Evolutionary conservation across 192 early-diverging fungal species (phyloP).

Genomic region (Chytriomyces sp.): DNA sequence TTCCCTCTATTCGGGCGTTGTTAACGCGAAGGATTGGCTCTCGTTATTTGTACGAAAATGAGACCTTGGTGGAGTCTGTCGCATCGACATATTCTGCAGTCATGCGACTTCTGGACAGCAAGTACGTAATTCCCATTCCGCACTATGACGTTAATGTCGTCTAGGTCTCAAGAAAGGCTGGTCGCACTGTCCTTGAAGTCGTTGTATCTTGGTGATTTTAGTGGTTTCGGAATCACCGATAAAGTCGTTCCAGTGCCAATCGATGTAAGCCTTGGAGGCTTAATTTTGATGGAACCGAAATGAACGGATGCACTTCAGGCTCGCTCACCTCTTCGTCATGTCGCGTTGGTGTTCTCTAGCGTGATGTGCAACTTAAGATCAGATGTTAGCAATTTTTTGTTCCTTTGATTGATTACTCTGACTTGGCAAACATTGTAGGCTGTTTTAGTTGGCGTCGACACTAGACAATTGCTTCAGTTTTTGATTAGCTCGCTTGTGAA

Average conservation of each 20-base stretch:
- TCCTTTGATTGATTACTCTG: not conserved
- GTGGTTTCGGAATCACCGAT: conserved; percentile 1
- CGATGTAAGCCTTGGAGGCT: not conserved
- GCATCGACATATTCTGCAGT: not conserved
- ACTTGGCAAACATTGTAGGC: not conserved
- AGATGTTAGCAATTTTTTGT: not conserved
- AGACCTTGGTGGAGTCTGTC: conserved; percentile 5
- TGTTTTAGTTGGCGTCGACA: conserved; percentile 1
- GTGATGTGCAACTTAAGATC: conserved; percentile 20
- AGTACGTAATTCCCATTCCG: too few relatives aligned
- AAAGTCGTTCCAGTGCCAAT: not conserved
- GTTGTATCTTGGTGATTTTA: conserved; percentile 1
- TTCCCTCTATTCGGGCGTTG: conserved; percentile 1
- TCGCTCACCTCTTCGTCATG: not conserved
- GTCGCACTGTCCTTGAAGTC: not conserved
- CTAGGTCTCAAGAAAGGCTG: conserved; percentile 11
- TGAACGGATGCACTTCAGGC: not conserved
- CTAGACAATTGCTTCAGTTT: not conserved
- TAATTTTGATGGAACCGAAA: not conserved
- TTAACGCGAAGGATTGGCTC: not conserved
- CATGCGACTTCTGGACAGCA: conserved; percentile 9
- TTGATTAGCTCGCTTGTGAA: conserved; percentile 3
- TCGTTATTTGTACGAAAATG: not conserved
- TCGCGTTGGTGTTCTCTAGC: not conserved
- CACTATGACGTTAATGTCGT: not conserved